Percentiles rank a stretch among this genome's conserved stretches.
Evolutionary conservation across 192 early-diverging fungal species (phyloP).

Genomic region (Rhizophagus clarus): DNA sequence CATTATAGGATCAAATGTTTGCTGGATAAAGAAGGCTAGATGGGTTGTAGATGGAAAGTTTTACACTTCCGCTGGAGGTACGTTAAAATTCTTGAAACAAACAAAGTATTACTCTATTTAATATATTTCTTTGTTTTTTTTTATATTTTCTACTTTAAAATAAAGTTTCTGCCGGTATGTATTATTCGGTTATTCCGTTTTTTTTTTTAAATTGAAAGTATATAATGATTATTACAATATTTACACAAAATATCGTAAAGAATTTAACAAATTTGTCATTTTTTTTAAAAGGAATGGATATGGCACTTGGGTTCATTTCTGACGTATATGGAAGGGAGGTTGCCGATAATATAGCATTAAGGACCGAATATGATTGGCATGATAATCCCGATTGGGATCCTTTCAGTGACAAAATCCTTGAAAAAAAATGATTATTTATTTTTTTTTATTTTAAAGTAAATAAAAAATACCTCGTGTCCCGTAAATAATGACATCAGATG

Average conservation of each 20-base stretch:
- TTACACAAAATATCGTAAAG: too few relatives aligned
- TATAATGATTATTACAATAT: too few relatives aligned
- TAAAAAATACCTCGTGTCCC: too few relatives aligned
- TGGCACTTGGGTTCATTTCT: background rate
- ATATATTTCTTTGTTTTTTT: background rate
- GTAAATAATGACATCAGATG: too few relatives aligned
- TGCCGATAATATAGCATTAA: too few relatives aligned
- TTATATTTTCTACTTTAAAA: background rate
- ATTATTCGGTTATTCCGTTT: background rate
- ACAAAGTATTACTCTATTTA: background rate
- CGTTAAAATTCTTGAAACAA: background rate
- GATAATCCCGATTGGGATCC: too few relatives aligned
- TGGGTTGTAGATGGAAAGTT: conserved; percentile 56
- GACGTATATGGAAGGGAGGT: background rate
- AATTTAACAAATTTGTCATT: background rate
- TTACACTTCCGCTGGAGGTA: conserved; percentile 43
- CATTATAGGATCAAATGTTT: conserved; percentile 39
- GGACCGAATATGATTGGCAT: too few relatives aligned
- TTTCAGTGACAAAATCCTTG: too few relatives aligned
- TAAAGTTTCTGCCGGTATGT: background rate
- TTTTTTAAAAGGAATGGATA: conserved; percentile 9
- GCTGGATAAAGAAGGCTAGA: conserved; percentile 53
- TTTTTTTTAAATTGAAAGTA: background rate
- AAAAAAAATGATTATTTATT: too few relatives aligned
- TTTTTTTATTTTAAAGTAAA: too few relatives aligned